phyloP scores from a whole-genome alignment of 1,284 basidiomycete genomes.

The Ceratobasidium sp. region DNA sequence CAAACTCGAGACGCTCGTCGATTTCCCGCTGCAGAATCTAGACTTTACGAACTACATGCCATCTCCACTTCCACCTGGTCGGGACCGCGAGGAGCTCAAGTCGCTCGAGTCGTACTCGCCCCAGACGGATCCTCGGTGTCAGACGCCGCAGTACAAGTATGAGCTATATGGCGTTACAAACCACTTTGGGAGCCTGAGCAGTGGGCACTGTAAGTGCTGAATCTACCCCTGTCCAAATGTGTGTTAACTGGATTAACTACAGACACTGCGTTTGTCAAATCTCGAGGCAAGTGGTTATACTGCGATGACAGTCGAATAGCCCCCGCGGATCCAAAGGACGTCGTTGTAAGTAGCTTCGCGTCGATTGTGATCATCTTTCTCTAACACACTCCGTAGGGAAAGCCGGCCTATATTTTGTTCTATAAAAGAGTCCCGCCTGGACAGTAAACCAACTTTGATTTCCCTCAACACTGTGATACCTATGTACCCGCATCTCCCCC shows the following conservation, averaged over 20 bases:
- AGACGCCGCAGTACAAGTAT: slow-evolving; percentile 87
- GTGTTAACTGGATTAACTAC: slow-evolving; percentile 24
- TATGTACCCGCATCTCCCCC: slow-evolving; percentile 29
- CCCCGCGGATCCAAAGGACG: slow-evolving; percentile 77
- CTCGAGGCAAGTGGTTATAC: slow-evolving; percentile 85
- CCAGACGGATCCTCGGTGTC: slow-evolving; percentile 80
- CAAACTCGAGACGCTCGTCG: slow-evolving; percentile 91
- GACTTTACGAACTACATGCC: slow-evolving; percentile 96
- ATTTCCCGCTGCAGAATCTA: slow-evolving; percentile 86
- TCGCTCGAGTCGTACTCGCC: slow-evolving; percentile 60
- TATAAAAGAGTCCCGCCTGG: slow-evolving; percentile 73
- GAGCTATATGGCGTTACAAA: slow-evolving; percentile 93
- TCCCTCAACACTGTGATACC: slow-evolving; percentile 23
- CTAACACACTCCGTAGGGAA: slow-evolving; percentile 68
- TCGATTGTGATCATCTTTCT: slow-evolving; percentile 45
- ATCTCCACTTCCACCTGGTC: slow-evolving; percentile 75
- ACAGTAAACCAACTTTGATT: slow-evolving; percentile 10
- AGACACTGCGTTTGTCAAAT: slow-evolving; percentile 91
- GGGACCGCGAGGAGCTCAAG: slow-evolving; percentile 62
- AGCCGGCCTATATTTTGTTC: slow-evolving; percentile 89
- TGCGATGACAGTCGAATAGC: slow-evolving; percentile 89
- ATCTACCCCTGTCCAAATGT: not conserved
- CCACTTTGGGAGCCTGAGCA: slow-evolving; percentile 90
- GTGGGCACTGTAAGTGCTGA: slow-evolving; percentile 86
- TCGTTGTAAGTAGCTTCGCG: slow-evolving; percentile 77